Conservation (phyloP, 352 stramenopile species). For the Globisporangium cylindrosporum region DNA sequence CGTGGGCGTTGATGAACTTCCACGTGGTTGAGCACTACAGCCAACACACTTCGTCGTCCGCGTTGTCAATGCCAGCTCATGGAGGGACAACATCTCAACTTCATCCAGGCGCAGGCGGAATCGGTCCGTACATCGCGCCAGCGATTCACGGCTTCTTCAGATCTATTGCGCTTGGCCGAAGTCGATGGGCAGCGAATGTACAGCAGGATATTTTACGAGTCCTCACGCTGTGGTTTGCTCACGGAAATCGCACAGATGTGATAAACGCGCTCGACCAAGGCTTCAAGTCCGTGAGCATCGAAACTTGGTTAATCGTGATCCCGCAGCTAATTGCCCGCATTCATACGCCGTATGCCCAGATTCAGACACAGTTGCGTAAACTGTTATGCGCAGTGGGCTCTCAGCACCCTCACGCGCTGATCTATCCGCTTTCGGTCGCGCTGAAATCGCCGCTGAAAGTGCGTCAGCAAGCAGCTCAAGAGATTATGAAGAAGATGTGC, state of each 20-base stretch:
- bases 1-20: constrained; percentile 97
- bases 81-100: constrained; percentile 5
- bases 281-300: constrained; percentile 92
- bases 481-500: constrained; percentile 94
- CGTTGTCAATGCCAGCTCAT: constrained; percentile 18
- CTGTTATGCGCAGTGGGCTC: constrained; percentile 88
- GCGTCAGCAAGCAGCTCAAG: constrained; percentile 90
- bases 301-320: constrained; percentile 98
- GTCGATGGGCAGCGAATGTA: constrained; percentile 94
- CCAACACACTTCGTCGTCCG: constrained; percentile 34
- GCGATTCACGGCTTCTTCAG: constrained; percentile 92
- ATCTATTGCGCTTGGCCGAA: constrained; percentile 94
- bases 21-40: constrained; percentile 91
- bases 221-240: constrained; percentile 97
- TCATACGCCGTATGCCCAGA: constrained; percentile 58
- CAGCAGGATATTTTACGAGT: constrained; percentile 98
- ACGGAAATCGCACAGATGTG: constrained; percentile 92
- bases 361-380: constrained; percentile 82
- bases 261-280: constrained; percentile 67
- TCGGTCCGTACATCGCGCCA: constrained; percentile 60
- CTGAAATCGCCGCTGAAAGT: constrained; percentile 93
- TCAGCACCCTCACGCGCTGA: constrained; percentile 97
- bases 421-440: constrained; percentile 97
- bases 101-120: constrained; percentile 15
- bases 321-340: constrained; percentile 95